Evolutionary conservation across 306 rosid genomes (phyloP).

Genomic region (Cicer chorassanicum): DNA sequence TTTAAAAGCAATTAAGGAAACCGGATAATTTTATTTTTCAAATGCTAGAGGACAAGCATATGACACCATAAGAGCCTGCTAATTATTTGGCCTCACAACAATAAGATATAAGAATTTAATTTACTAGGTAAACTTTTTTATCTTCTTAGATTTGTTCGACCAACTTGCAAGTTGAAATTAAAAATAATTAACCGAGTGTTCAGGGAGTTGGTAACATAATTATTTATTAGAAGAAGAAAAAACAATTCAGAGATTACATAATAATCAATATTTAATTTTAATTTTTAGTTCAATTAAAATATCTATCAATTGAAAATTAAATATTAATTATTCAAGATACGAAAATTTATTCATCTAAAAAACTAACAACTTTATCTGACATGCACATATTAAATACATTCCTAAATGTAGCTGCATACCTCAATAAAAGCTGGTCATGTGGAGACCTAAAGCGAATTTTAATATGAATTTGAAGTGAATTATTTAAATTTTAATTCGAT

Average conservation of each 20-base stretch:
- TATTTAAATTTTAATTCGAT: no score
- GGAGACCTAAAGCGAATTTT: no score
- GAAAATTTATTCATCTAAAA: no score
- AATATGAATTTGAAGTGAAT: no score
- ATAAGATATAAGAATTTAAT: background rate
- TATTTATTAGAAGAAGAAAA: background rate
- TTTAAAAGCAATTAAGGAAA: conserved; percentile 32
- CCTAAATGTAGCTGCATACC: background rate
- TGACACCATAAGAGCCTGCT: conserved; percentile 14
- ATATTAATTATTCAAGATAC: no score
- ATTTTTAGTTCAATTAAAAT: background rate
- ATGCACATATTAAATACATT: background rate
- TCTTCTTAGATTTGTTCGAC: background rate
- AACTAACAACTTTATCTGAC: no score
- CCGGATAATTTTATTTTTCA: background rate
- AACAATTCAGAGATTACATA: background rate
- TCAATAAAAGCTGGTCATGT: no score
- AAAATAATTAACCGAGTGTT: background rate
- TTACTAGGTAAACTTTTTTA: background rate
- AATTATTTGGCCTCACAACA: conserved; percentile 28
- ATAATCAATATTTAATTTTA: background rate
- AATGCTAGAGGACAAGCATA: conserved; percentile 14
- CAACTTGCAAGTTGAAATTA: background rate
- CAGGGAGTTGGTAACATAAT: background rate
- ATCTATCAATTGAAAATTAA: no score